Conservation (phyloP, 2,329 filamentous ascomycete species). For the Byssothecium circinans region DNA sequence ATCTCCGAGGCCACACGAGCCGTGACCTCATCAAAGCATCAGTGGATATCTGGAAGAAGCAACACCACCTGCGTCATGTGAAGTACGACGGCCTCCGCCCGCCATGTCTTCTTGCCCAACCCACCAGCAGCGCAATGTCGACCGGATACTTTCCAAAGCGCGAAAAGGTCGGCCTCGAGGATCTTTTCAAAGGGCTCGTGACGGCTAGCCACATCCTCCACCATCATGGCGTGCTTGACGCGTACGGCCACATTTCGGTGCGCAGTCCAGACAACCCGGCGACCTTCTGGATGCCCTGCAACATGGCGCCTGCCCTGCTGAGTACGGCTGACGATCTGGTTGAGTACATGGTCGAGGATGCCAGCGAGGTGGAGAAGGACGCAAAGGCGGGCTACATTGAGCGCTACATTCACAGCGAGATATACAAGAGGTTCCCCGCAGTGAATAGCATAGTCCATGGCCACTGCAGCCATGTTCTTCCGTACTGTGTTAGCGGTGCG, state of each 20-base stretch:
- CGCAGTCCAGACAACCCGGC: conserved; percentile 52
- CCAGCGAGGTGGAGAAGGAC: conserved; percentile 38
- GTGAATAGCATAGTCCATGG: conserved; percentile 51
- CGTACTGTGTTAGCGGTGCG: conserved; percentile 47
- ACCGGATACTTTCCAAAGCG: conserved; percentile 43
- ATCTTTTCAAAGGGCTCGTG: conserved; percentile 46
- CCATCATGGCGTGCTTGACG: conserved; percentile 55
- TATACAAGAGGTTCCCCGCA: conserved; percentile 49
- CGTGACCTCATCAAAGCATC: neutral
- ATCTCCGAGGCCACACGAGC: neutral
- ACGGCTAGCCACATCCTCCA: conserved; percentile 57
- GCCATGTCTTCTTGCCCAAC: too few relatives aligned
- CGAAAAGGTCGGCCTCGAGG: conserved; percentile 42
- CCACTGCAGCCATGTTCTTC: conserved; percentile 47
- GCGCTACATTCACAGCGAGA: conserved; percentile 50
- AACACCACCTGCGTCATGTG: neutral
- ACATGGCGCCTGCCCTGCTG: conserved; percentile 49
- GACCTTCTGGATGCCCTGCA: conserved; percentile 51
- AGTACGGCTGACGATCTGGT: conserved; percentile 46
- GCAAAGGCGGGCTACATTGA: conserved; percentile 44
- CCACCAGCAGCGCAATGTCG: conserved; percentile 26
- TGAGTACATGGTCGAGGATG: conserved; percentile 50
- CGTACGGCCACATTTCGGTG: conserved; percentile 59
- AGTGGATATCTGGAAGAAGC: too few relatives aligned
- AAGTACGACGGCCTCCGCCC: neutral